Conservation (phyloP, 352 stramenopile genomes). For the Pythium myriotylum region DNA sequence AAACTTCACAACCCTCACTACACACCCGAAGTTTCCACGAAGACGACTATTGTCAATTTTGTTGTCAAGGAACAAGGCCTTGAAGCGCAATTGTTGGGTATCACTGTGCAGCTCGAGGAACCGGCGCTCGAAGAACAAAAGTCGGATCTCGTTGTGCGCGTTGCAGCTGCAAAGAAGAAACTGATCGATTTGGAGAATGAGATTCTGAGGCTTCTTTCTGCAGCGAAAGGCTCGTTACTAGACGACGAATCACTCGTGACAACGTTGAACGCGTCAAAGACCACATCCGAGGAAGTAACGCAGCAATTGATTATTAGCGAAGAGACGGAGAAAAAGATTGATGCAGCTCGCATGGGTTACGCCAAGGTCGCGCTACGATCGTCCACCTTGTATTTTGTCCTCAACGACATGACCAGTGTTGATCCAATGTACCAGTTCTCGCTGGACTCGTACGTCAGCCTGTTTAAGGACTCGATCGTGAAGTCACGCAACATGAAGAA, state of each 20-base stretch:
- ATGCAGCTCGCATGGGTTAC: conserved; percentile 93
- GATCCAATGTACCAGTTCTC: conserved; percentile 98
- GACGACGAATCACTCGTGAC: conserved; percentile 95
- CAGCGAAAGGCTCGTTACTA: conserved; percentile 91
- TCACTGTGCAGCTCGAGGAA: conserved; percentile 94
- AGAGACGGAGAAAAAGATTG: conserved; percentile 96
- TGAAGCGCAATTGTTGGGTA: conserved; percentile 93
- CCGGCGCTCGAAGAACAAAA: conserved; percentile 95
- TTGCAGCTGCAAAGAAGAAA: conserved; percentile 94
- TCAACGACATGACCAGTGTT: conserved; percentile 94
- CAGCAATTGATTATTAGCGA: conserved; percentile 93
- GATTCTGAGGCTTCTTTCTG: conserved; percentile 92
- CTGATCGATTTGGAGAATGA: conserved; percentile 96
- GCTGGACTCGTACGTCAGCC: conserved; percentile 92
- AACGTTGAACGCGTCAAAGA: conserved; percentile 95
- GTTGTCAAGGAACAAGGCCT: conserved; percentile 95
- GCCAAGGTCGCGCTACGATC: conserved; percentile 90
- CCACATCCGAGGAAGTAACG: conserved; percentile 93
- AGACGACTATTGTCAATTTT: conserved; percentile 97
- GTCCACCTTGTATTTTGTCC: conserved; percentile 95
- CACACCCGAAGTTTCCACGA: conserved; percentile 94
- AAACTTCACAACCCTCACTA: conserved; percentile 97
- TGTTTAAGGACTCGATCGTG: conserved; percentile 95
- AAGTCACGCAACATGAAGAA: conserved; percentile 84
- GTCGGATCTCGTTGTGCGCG: conserved; percentile 87